These are phyloP conservation scores for Rhizopogon roseolus DNA, from an alignment of 768 basidiomycete genomes.

Conservation along the genomic window DNA sequence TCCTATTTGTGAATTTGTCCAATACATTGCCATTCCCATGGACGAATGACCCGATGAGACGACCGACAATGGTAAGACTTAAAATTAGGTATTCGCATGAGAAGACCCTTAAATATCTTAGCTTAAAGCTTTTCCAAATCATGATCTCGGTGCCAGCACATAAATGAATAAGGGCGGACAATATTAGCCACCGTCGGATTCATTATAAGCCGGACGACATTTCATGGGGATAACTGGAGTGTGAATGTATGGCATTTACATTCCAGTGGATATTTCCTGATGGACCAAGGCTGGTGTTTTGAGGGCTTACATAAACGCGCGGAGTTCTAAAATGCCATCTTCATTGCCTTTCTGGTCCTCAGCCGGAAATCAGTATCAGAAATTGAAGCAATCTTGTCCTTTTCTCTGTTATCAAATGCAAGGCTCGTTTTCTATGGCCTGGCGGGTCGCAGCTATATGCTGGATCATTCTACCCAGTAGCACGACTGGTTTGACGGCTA, in stretches of 20 bases:
- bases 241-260: background rate
- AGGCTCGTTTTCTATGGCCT: background rate
- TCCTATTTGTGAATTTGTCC: background rate
- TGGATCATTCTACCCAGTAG: background rate
- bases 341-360: background rate
- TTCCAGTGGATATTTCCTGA: too few relatives aligned
- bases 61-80: background rate
- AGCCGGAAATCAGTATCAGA: background rate
- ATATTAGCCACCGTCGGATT: too few relatives aligned
- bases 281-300: background rate
- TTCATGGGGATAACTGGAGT: background rate
- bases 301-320: background rate
- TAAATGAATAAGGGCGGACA: too few relatives aligned
- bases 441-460: background rate
- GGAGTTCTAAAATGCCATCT: background rate
- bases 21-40: background rate
- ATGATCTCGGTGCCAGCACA: too few relatives aligned
- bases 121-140: too few relatives aligned
- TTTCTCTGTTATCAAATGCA: background rate
- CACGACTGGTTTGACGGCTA: background rate
- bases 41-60: background rate
- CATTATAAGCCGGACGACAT: too few relatives aligned
- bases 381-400: background rate
- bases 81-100: background rate
- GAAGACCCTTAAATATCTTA: background rate